These are phyloP conservation scores for Pleomassaria siparia DNA, from an alignment of 2,329 filamentous ascomycete genomes.

Conservation along the genomic window DNA sequence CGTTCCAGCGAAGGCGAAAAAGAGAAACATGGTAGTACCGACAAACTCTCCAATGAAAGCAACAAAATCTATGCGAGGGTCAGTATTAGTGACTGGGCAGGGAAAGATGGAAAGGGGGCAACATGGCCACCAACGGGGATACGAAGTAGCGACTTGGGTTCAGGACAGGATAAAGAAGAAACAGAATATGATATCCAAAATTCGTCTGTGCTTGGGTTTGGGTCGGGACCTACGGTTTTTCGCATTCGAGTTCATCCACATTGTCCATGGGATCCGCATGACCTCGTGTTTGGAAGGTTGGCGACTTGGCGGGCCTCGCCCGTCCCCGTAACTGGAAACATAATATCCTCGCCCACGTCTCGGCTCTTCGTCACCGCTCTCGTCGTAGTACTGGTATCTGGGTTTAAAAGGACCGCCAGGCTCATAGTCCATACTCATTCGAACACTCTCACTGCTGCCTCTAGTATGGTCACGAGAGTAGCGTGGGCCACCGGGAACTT, in stretches of 20 bases:
- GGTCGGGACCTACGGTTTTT: conserved; percentile 35
- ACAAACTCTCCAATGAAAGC: conserved; percentile 52
- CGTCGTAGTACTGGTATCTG: conserved; percentile 23
- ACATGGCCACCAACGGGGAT: not conserved
- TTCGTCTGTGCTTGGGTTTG: not conserved
- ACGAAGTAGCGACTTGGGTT: not conserved
- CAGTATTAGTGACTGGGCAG: conserved; percentile 46
- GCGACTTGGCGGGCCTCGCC: conserved; percentile 21
- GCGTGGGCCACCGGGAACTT: conserved; percentile 13
- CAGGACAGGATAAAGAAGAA: no score
- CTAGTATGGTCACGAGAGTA: conserved; percentile 7
- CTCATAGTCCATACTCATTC: conserved; percentile 16
- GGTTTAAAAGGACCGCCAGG: conserved; percentile 21
- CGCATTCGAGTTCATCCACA: conserved; percentile 40
- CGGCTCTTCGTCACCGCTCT: conserved; percentile 22
- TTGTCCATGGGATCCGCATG: conserved; percentile 36
- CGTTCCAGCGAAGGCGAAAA: conserved; percentile 48
- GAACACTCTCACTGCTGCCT: conserved; percentile 17
- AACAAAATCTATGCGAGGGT: conserved; percentile 37
- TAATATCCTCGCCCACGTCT: not conserved
- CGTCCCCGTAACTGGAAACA: conserved; percentile 13
- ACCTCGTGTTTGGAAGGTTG: conserved; percentile 40
- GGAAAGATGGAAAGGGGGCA: conserved; percentile 2
- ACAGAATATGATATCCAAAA: not conserved
- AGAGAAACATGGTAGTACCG: conserved; percentile 50